These are phyloP conservation scores for Aspergillus spinulosporus DNA, from an alignment of 2,329 filamentous ascomycete species.

Conservation along the genomic window DNA sequence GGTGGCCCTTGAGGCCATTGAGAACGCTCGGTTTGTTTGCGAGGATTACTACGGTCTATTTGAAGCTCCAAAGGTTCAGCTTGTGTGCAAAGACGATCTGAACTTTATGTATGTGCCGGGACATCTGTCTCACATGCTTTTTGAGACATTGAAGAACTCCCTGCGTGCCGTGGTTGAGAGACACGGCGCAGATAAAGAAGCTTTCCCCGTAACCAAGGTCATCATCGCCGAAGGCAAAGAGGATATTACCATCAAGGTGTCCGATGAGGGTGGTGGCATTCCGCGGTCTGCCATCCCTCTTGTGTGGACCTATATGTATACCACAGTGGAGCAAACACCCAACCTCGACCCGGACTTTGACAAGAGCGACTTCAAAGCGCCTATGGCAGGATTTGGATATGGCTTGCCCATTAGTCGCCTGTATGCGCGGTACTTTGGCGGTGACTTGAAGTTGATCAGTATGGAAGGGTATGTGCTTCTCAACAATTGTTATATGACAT, in stretches of 20 bases:
- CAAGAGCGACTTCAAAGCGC: constrained; percentile 98
- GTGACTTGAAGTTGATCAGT: constrained; percentile 94
- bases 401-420: constrained; percentile 89
- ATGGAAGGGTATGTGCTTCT: constrained; percentile 81
- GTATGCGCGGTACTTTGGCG: constrained; percentile 96
- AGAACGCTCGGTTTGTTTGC: constrained; percentile 98
- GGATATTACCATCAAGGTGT: constrained; percentile 98
- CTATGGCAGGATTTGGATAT: constrained; percentile 99
- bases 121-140: constrained; percentile 99
- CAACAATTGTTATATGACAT: neutral
- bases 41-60: constrained; percentile 98
- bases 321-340: constrained; percentile 93
- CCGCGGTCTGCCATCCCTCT: constrained; percentile 88
- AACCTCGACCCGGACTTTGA: constrained; percentile 96
- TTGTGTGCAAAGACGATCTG: constrained; percentile 90
- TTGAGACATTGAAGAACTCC: constrained; percentile 98
- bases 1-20: constrained; percentile 93
- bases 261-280: constrained; percentile 94
- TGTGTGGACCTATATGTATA: constrained; percentile 99
- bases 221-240: constrained; percentile 97
- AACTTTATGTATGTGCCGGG: constrained; percentile 99
- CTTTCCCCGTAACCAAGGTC: constrained; percentile 94
- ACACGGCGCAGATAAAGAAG: constrained; percentile 91
- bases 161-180: constrained; percentile 94
- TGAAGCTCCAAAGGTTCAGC: constrained; percentile 92